phyloP scores from a whole-genome alignment of 805 yeast species.

The Yarrowia deformans region DNA sequence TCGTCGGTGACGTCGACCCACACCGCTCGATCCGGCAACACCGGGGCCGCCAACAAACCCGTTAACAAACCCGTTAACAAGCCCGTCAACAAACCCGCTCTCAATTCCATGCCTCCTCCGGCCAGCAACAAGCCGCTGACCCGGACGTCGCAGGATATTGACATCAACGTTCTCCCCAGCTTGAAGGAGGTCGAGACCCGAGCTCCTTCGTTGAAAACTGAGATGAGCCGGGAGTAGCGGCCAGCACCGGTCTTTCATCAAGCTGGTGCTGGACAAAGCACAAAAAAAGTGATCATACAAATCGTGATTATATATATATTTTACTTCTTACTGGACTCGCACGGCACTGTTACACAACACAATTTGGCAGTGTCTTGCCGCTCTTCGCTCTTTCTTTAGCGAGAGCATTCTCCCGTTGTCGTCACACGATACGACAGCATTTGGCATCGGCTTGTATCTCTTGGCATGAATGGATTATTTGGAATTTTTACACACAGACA shows the following conservation, averaged over 20 bases:
- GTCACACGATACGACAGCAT: constrained; percentile 30
- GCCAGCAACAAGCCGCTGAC: constrained; percentile 37
- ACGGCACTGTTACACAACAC: constrained; percentile 8
- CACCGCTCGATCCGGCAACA: constrained; percentile 24
- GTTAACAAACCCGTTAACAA: background rate
- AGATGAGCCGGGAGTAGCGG: constrained; percentile 22
- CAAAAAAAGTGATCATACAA: constrained; percentile 11
- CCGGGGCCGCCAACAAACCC: constrained; percentile 4
- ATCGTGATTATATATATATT: constrained; percentile 24
- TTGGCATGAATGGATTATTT: constrained; percentile 37
- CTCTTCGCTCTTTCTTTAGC: background rate
- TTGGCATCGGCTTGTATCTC: constrained; percentile 37
- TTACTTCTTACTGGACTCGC: constrained; percentile 33
- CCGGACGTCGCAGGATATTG: constrained; percentile 38
- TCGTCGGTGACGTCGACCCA: constrained; percentile 32
- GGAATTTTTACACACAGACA: background rate
- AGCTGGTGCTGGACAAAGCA: background rate
- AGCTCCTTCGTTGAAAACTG: constrained; percentile 24
- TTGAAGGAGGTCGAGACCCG: constrained; percentile 35
- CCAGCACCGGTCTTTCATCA: background rate
- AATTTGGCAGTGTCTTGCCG: constrained; percentile 6
- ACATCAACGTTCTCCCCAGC: constrained; percentile 33
- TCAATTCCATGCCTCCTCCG: constrained; percentile 34
- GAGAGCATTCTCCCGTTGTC: constrained; percentile 31
- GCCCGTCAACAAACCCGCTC: constrained; percentile 9